Percentiles rank a stretch among this genome's conserved stretches.
These are phyloP conservation scores for Aspergillus nidulans DNA, from an alignment of 495 filamentous ascomycete species.

Conservation along the genomic window DNA sequence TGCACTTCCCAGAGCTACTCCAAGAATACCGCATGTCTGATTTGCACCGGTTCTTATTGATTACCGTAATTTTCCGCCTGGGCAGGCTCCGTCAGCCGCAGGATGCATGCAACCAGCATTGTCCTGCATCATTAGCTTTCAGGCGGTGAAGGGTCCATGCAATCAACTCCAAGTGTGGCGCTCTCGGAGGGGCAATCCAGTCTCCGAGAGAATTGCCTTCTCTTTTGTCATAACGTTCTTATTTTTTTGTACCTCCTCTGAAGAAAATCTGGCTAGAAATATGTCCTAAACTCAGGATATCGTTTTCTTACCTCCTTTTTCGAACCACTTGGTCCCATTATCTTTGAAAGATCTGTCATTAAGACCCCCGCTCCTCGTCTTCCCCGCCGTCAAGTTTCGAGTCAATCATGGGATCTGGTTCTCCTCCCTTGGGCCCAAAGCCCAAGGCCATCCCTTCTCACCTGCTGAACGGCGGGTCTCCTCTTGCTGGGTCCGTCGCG, in stretches of 20 bases:
- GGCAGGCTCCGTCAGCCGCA: background rate
- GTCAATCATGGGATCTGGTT: constrained; percentile 36
- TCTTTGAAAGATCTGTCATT: background rate
- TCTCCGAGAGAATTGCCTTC: constrained; percentile 3
- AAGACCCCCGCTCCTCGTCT: background rate
- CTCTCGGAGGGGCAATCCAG: constrained; percentile 4
- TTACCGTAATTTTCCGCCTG: background rate
- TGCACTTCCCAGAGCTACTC: no score
- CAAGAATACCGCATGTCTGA: no score
- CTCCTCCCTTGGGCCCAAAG: constrained; percentile 33
- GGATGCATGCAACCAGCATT: background rate
- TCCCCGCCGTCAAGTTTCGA: background rate
- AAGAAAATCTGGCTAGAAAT: background rate
- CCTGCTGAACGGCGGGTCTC: constrained; percentile 45
- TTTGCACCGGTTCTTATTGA: background rate
- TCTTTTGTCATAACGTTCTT: constrained; percentile 1
- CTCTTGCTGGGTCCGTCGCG: constrained; percentile 26
- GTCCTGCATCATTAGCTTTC: background rate
- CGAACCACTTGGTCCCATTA: background rate
- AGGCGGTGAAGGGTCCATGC: constrained; percentile 1
- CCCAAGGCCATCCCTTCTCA: constrained; percentile 45
- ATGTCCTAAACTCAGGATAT: background rate
- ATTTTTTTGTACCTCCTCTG: constrained; percentile 1
- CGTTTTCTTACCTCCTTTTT: background rate
- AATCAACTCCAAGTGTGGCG: background rate